Percentiles rank a stretch among this genome's conserved stretches.
Conservation (phyloP, 768 basidiomycete genomes). For the Trametes villosa region DNA sequence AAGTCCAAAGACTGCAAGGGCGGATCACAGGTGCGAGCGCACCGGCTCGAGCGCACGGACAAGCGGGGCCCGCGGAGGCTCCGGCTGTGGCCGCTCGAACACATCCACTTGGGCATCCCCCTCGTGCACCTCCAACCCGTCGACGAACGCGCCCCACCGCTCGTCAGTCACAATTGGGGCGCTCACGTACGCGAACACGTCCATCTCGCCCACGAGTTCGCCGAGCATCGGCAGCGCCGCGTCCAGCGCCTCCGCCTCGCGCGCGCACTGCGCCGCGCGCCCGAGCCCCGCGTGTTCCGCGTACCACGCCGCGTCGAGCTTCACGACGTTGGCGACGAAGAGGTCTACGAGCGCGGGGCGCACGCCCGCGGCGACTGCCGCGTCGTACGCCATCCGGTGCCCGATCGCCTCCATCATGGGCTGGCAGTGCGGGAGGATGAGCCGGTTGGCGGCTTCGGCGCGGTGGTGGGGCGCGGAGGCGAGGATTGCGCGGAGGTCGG, state of each 20-base stretch:
- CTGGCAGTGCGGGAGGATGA: constrained; percentile 34
- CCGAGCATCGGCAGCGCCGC: constrained; percentile 26
- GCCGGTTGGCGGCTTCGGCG: constrained; percentile 52
- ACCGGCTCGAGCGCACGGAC: too few species aligned
- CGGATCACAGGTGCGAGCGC: too few species aligned
- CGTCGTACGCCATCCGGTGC: constrained; percentile 38
- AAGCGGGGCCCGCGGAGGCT: too few species aligned
- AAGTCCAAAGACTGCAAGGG: too few species aligned
- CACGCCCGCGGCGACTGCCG: constrained; percentile 35
- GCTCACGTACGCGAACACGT: constrained; percentile 29
- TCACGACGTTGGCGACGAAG: constrained; percentile 31
- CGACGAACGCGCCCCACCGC: constrained; percentile 33
- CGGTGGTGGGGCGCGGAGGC: constrained; percentile 44
- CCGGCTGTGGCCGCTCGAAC: too few species aligned
- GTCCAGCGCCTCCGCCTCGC: constrained; percentile 28
- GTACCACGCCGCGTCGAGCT: constrained; percentile 39
- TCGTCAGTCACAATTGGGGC: constrained; percentile 36
- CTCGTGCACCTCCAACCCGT: constrained; percentile 19
- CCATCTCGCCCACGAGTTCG: constrained; percentile 26
- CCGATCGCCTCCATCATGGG: constrained; percentile 36
- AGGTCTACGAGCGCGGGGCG: constrained; percentile 31
- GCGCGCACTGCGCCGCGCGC: constrained; percentile 47
- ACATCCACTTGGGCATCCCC: constrained; percentile 22
- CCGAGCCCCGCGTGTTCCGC: constrained; percentile 46
- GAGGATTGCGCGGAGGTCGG: constrained; percentile 25